Percentiles rank a stretch among this genome's conserved stretches.
These are phyloP conservation scores for Martensiomyces pterosporus DNA, from an alignment of 192 early-diverging fungal genomes.

Conservation along the genomic window DNA sequence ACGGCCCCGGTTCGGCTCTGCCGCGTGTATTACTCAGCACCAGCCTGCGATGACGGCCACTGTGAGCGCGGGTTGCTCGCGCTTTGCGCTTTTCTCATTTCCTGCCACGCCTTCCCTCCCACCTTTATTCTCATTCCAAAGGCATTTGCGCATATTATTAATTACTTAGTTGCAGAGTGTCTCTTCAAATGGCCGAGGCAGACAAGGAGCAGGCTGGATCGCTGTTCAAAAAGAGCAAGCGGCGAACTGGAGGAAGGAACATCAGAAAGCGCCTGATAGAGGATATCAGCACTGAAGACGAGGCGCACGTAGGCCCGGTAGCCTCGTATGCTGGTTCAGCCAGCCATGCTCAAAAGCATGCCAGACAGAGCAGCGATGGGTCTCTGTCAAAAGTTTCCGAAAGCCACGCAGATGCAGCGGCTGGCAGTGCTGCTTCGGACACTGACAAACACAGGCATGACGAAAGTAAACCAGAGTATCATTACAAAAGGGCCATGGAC, in stretches of 20 bases:
- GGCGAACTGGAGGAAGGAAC: conserved; percentile 36
- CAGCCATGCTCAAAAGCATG: no score
- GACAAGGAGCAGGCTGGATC: conserved; percentile 1
- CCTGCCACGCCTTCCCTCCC: no score
- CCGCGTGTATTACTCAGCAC: no score
- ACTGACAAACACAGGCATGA: conserved; percentile 35
- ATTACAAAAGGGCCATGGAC: conserved; percentile 30
- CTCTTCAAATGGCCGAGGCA: not conserved
- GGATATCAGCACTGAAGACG: conserved; percentile 6
- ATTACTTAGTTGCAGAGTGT: not conserved
- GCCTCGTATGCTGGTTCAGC: no score
- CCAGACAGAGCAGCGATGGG: not conserved
- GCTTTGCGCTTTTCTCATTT: not conserved
- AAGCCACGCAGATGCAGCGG: no score
- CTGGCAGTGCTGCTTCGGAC: not conserved
- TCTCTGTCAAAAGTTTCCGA: conserved; percentile 4
- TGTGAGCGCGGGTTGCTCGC: not conserved
- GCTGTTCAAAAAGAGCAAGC: conserved; percentile 40
- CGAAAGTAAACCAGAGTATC: no score
- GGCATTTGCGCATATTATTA: not conserved
- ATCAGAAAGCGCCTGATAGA: conserved; percentile 38
- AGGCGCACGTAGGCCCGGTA: no score
- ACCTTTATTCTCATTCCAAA: no score
- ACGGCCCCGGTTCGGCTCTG: no score
- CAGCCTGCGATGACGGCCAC: no score